Conservation (phyloP, 2,329 filamentous ascomycete genomes). For the Fusarium keratoplasticum region DNA sequence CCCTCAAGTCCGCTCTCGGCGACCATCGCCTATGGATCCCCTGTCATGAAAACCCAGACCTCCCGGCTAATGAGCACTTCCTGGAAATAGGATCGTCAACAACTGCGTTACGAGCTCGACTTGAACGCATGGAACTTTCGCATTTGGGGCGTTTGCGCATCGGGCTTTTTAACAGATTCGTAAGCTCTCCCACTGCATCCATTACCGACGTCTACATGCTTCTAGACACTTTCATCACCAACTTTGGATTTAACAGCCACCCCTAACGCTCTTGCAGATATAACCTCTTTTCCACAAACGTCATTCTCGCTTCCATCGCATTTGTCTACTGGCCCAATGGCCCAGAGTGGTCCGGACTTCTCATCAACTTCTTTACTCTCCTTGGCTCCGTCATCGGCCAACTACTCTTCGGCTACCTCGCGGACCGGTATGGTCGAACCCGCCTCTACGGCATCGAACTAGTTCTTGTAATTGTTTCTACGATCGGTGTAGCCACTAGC, state of each 20-base stretch:
- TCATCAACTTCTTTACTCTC: constrained; percentile 66
- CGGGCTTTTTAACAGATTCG: constrained; percentile 66
- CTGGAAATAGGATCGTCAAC: constrained; percentile 58
- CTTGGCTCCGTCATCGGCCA: constrained; percentile 65
- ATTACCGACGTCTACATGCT: background rate
- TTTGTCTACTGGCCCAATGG: constrained; percentile 65
- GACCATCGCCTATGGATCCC: constrained; percentile 17
- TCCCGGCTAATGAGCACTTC: constrained; percentile 25
- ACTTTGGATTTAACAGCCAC: background rate
- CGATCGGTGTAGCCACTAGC: constrained; percentile 66
- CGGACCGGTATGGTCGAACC: constrained; percentile 66
- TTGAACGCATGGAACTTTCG: constrained; percentile 66
- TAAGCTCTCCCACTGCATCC: constrained; percentile 46
- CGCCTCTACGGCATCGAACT: constrained; percentile 68
- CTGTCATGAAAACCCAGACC: constrained; percentile 11
- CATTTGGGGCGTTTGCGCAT: constrained; percentile 67
- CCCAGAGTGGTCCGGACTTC: constrained; percentile 56
- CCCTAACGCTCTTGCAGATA: constrained; percentile 52
- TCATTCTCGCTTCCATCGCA: constrained; percentile 63
- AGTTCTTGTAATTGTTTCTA: constrained; percentile 66
- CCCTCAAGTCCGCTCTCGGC: constrained; percentile 2
- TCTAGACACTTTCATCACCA: background rate
- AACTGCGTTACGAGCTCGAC: constrained; percentile 65
- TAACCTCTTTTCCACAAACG: constrained; percentile 66
- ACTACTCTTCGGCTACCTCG: constrained; percentile 64